A percentile compares a stretch with the other conserved stretches of the same genome.
phyloP scores from a whole-genome alignment of 805 yeast genomes.

The Myxozyma mucilagina region DNA sequence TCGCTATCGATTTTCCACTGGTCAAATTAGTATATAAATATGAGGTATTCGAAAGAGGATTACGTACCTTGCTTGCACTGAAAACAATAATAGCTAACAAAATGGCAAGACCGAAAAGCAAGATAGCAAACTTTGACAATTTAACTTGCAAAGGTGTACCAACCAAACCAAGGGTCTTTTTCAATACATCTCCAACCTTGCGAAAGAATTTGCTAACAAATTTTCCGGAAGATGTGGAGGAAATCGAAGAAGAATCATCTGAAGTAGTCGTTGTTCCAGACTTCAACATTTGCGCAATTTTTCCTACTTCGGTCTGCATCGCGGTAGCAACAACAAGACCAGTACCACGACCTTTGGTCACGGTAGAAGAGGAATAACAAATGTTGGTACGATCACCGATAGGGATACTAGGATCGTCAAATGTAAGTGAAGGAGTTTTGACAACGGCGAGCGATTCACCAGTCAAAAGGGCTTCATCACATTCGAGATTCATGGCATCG shows the following conservation, averaged over 20 bases:
- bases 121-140: conserved; percentile 73
- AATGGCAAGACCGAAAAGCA: conserved; percentile 73
- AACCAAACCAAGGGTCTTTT: conserved; percentile 33
- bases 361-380: conserved; percentile 68
- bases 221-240: background rate
- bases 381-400: conserved; percentile 74
- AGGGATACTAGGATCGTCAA: conserved; percentile 46
- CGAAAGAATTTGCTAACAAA: background rate
- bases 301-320: conserved; percentile 69
- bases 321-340: conserved; percentile 71
- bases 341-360: conserved; percentile 73
- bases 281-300: conserved; percentile 51
- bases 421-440: conserved; percentile 51
- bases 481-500: conserved; percentile 62
- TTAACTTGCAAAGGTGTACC: conserved; percentile 84
- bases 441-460: conserved; percentile 66
- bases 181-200: background rate
- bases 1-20: conserved; percentile 50
- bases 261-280: background rate
- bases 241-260: conserved; percentile 4
- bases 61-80: conserved; percentile 72
- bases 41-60: conserved; percentile 41
- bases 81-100: conserved; percentile 80
- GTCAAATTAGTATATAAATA: background rate
- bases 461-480: conserved; percentile 66